phyloP scores from a whole-genome alignment of 345 rosid genomes.

The Arabidopsis suecica region DNA sequence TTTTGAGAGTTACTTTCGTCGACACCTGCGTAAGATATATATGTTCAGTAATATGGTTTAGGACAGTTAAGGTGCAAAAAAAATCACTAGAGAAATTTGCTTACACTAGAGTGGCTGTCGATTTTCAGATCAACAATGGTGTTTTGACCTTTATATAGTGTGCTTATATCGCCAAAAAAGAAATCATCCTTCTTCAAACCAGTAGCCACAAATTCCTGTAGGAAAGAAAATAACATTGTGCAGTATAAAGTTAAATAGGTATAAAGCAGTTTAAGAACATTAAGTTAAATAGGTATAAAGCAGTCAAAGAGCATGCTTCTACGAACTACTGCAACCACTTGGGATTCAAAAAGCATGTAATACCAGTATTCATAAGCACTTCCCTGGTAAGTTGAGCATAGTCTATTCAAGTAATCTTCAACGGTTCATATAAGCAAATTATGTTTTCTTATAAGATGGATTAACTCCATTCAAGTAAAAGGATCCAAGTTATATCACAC shows the following conservation, averaged over 20 bases:
- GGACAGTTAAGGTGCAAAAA: not conserved
- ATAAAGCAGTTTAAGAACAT: not conserved
- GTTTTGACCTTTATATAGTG: constrained; percentile 62
- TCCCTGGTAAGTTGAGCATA: not conserved
- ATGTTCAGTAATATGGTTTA: constrained; percentile 13
- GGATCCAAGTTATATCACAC: constrained; percentile 28
- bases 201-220: constrained; percentile 76
- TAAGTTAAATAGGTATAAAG: not conserved
- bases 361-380: not conserved
- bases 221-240: constrained; percentile 17
- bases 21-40: constrained; percentile 54
- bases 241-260: constrained; percentile 5
- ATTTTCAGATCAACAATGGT: constrained; percentile 77
- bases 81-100: constrained; percentile 22
- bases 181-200: constrained; percentile 68
- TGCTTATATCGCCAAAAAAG: constrained; percentile 74
- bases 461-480: not conserved
- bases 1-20: constrained; percentile 70
- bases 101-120: constrained; percentile 75
- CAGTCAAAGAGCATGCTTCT: constrained; percentile 14
- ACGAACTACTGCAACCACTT: not conserved
- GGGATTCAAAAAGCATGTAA: not conserved
- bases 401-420: not conserved
- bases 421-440: not conserved
- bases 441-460: not conserved